Conservation (phyloP, 2,329 filamentous ascomycete species). For the Colletotrichum tamarilloi region DNA sequence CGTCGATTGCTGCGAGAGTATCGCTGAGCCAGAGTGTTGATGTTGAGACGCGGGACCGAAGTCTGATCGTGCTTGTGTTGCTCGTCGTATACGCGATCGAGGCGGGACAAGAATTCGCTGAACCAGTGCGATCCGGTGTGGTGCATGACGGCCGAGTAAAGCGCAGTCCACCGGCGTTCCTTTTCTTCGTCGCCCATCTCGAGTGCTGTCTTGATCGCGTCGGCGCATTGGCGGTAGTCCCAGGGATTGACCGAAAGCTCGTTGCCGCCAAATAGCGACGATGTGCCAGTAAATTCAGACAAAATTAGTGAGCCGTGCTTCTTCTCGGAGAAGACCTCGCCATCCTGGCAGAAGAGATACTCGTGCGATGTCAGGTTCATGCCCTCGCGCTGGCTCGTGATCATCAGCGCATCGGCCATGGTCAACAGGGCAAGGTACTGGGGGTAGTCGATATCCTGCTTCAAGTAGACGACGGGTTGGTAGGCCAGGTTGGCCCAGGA, state of each 20-base stretch:
- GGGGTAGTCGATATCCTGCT: constrained; percentile 92
- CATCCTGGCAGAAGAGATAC: constrained; percentile 93
- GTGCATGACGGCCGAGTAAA: constrained; percentile 79
- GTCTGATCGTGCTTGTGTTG: constrained; percentile 87
- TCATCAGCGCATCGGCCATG: constrained; percentile 91
- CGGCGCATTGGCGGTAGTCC: constrained; percentile 90
- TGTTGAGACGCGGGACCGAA: constrained; percentile 85
- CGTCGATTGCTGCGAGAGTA: constrained; percentile 76
- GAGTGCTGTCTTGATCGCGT: constrained; percentile 85
- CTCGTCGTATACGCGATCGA: constrained; percentile 83
- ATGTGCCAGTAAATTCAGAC: constrained; percentile 94
- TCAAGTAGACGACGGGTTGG: constrained; percentile 91
- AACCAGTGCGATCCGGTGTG: constrained; percentile 92
- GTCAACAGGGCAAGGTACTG: constrained; percentile 94
- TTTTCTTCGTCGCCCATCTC: constrained; percentile 85
- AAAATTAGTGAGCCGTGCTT: constrained; percentile 91
- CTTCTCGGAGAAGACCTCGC: constrained; percentile 73
- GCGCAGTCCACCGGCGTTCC: constrained; percentile 76
- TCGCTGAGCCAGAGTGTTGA: constrained; percentile 70
- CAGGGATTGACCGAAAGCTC: constrained; percentile 93
- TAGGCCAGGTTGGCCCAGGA: constrained; percentile 91
- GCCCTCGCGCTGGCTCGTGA: constrained; percentile 93
- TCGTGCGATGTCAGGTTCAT: constrained; percentile 98
- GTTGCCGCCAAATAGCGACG: constrained; percentile 83
- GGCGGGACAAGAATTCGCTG: constrained; percentile 75